Conservation (phyloP, 768 basidiomycete species). For the Rhodotorula diobovata region DNA sequence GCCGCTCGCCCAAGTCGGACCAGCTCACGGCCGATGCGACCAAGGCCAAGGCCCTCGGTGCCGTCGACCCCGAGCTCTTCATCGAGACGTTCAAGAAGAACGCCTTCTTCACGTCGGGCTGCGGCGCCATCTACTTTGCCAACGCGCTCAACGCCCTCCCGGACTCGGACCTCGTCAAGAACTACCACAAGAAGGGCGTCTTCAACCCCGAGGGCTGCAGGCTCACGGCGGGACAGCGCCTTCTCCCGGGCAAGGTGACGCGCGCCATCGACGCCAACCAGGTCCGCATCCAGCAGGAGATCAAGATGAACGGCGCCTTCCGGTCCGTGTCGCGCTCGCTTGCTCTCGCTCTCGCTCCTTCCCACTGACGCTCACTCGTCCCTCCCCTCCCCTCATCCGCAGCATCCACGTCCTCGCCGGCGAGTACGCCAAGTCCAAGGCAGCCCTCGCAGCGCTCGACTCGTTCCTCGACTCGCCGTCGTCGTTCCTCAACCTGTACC, state of each 20-base stretch:
- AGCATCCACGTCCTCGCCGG: constrained; percentile 43
- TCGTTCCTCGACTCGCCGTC: constrained; percentile 36
- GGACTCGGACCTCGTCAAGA: constrained; percentile 40
- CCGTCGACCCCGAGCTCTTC: constrained; percentile 43
- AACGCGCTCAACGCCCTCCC: constrained; percentile 41
- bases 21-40: constrained; percentile 35
- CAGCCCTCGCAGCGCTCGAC: constrained; percentile 30
- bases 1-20: constrained; percentile 36
- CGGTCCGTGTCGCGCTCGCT: constrained; percentile 8
- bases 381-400: neutral
- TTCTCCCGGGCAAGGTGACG: constrained; percentile 42
- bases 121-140: constrained; percentile 42
- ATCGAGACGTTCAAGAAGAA: constrained; percentile 45
- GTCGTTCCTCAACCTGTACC: constrained; percentile 42
- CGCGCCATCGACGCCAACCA: constrained; percentile 44
- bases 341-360: too few species aligned
- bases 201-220: constrained; percentile 43
- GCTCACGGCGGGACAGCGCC: constrained; percentile 39
- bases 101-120: constrained; percentile 43
- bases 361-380: too few species aligned
- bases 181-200: constrained; percentile 34
- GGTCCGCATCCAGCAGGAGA: constrained; percentile 44
- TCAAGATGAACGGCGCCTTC: constrained; percentile 45
- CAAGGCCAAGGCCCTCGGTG: constrained; percentile 34
- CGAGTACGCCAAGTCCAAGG: constrained; percentile 11